Evolutionary conservation across 345 rosid species (phyloP), one percentile per base, ranked within the genome.

Genomic region (Lagerstroemia speciosa): DNA sequence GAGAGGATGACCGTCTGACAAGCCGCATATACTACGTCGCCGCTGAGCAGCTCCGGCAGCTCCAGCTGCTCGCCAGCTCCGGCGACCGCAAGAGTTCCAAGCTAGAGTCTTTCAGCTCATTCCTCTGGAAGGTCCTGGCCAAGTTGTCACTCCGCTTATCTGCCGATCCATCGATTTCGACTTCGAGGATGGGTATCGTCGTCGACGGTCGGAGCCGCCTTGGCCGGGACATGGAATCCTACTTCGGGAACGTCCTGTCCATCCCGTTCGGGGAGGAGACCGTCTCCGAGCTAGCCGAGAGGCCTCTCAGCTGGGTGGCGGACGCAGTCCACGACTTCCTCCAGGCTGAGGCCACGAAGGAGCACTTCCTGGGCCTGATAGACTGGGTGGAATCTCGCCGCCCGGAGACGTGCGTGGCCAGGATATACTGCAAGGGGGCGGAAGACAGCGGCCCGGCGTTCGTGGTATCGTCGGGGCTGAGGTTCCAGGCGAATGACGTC

Each of bases 341-440:
- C 50, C 67, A 62, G 64, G 69, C 19, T 0, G 80, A 84, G 3
- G 77, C 66, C 24, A 86, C 84, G 1, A 70, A 74, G 76, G 91
- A 86, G 60, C 94, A 90, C 75, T 88, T 90, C 78, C 70, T 88
- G 75, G 84, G 83, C 16, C 73, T 90, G 73, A 83, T 90, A 63
- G 97, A 90, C 67, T 90, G 92, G 92, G 90, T 90, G 19, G 92
- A 90, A 76, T 83, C 79, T 2, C 85, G 58, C 12, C 84, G 88
- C 11, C 97, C 97, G 0, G 75, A 69, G 52, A 83, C 83, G 2
- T 78, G 79, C 17, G 6, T 83, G 68, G 72, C 90, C 30, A 90
- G 75, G 83, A 80, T 90, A 30, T 88, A 86, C 63, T 20, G 74
- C 58, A 71, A 53, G 74, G 67, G 67, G 1, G 20, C 17, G n/a